Evolutionary conservation across 805 yeast genomes (phyloP).

Genomic region (Zygosaccharomyces bailii): DNA sequence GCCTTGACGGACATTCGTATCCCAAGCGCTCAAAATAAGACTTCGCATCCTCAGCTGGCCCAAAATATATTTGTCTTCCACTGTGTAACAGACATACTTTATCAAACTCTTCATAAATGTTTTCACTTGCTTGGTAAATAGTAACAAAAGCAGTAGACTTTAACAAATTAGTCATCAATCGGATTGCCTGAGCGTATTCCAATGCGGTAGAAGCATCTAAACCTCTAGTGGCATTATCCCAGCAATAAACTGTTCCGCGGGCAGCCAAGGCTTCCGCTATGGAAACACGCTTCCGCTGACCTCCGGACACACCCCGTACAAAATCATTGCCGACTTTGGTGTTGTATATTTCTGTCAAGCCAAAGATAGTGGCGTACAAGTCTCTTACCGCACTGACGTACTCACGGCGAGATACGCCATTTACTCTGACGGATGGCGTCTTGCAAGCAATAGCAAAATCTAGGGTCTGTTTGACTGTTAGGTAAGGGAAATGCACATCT

Average conservation of each 20-base stretch:
- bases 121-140: slow-evolving; percentile 58
- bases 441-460: slow-evolving; percentile 66
- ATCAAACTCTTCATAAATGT: slow-evolving; percentile 52
- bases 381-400: slow-evolving; percentile 43
- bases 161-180: slow-evolving; percentile 49
- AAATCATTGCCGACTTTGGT: slow-evolving; percentile 56
- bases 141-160: slow-evolving; percentile 56
- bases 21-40: slow-evolving; percentile 55
- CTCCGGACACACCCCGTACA: slow-evolving; percentile 76
- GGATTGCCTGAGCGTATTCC: slow-evolving; percentile 59
- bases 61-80: slow-evolving; percentile 57
- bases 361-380: slow-evolving; percentile 43
- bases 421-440: slow-evolving; percentile 57
- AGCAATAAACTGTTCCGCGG: slow-evolving; percentile 55
- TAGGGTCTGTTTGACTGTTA: slow-evolving; percentile 71
- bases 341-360: slow-evolving; percentile 51
- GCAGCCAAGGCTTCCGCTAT: slow-evolving; percentile 71
- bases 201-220: slow-evolving; percentile 69
- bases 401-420: slow-evolving; percentile 45
- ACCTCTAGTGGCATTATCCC: slow-evolving; percentile 79
- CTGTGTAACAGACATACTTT: slow-evolving; percentile 49
- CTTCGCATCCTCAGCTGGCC: slow-evolving; percentile 47
- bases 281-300: slow-evolving; percentile 83
- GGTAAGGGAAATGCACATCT: slow-evolving; percentile 72
- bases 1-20: slow-evolving; percentile 52